Evolutionary conservation across 2,329 filamentous ascomycete species (phyloP), one percentile per base, ranked within the genome.

Genomic region (Xylariales sp.): DNA sequence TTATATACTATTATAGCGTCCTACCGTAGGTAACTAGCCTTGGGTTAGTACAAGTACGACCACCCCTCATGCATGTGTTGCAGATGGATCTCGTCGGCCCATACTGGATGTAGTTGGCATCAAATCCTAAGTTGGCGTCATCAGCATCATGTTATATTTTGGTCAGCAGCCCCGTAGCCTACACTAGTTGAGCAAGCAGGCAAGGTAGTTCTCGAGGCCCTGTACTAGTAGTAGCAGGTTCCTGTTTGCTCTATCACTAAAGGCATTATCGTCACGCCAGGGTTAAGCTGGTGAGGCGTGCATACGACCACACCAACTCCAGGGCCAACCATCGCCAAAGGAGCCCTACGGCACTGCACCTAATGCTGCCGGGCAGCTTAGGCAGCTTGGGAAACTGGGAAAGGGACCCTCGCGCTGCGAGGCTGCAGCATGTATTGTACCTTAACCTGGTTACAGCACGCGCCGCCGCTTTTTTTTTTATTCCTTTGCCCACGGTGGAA

Each of bases 361-460:
- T 36, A 34, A 23, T 52, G 52, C 53, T 41, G 52, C 53, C 46
- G 9, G 45, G 23, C 23, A 23, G 23, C 23, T 23, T 23, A 23
- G 56, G 18, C 36, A 58, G 43, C 61, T 28, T 49, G 14, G n/a
- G 41, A 52, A 7, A 23, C 43, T 41, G 41, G 9, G 39, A 59
- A 54, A 18, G 48, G 53, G 64, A 65, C 57, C 57, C 57, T 66
- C 58, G 36, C 62, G 62, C 46, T 62, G 66, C 23, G 63, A 66
- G 63, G 63, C 67, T 69, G 59, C 59, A 60, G 56, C 58, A 50
- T 39, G 58, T 66, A 55, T 39, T 65, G 62, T 68, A 57, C 45
- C 61, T 58, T 34, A 57, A 68, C 48, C 46, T 55, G 66, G 62
- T 59, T 66, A 16, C 43, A 14, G 54, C 58, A 49, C 58, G 4